Evolutionary conservation across 148 eudicot genomes (phyloP), one percentile per base, ranked within the genome.

Genomic region (Silene latifolia): DNA sequence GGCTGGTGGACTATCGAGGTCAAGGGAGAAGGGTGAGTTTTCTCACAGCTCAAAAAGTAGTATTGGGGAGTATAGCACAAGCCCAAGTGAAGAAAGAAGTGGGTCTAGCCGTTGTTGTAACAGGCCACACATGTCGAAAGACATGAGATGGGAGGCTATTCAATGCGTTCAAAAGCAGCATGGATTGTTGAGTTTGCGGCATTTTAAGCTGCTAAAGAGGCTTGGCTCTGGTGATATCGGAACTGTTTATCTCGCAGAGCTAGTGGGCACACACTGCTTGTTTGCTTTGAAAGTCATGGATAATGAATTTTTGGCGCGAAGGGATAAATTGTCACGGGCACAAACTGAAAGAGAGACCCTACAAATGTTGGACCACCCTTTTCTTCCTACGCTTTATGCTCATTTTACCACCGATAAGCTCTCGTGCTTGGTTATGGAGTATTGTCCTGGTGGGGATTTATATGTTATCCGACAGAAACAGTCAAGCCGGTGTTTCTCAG

Each of bases 241-340:
- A 69, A 88, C 84, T 19, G 96, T 90, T 73, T 88, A 92, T 79
- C 90, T 92, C 57, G 87, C 96, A 14, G 89, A 90, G 81, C 82
- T 92, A 23, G 78, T 74, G 46, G 87, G 85, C 63, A 79, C 90
- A 35, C 78, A 80, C 72, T 88, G 89, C 83, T 69, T 91, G 20
- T 93, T 93, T 87, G 98, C 98, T 73, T 72, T 93, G 82, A 93
- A 93, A 86, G 90, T 93, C 44, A 87, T 93, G 92, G 92, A 93
- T 81, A 91, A 87, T 67, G 96, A 90, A 42, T 85, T 83, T 81
- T 87, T 93, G 80, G 76, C 69, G 4, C 76, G 86, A 58, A 89
- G 89, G 82, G 91, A 88, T 72, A 93, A 93, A 65, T 63, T 83
- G 82, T 42, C 63, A 17, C 83, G 93, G 81, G 93, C 90, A 72